A percentile compares a stretch with the other conserved stretches of the same genome.
Conservation (phyloP, 2,329 filamentous ascomycete genomes). For the Rutstroemia sp. region DNA sequence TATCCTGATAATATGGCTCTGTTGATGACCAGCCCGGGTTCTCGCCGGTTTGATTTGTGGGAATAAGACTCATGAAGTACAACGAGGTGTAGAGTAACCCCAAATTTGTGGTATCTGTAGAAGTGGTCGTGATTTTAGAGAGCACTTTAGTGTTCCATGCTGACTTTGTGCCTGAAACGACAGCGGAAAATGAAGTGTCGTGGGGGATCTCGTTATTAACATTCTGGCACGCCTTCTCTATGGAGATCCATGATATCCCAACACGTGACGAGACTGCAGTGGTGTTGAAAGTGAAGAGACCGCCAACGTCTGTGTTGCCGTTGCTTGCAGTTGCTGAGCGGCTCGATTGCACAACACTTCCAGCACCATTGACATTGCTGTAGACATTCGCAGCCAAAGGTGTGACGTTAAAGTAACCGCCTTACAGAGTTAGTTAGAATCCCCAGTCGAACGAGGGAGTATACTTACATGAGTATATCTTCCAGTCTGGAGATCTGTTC, state of each 20-base stretch:
- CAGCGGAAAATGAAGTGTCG: constrained; percentile 35
- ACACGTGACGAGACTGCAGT: constrained; percentile 40
- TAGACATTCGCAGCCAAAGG: constrained; percentile 20
- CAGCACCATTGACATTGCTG: constrained; percentile 23
- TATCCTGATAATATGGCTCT: constrained; percentile 66
- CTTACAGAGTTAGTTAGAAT: constrained; percentile 9
- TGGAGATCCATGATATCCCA: constrained; percentile 42
- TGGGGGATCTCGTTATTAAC: constrained; percentile 37
- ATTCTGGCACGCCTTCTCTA: constrained; percentile 39
- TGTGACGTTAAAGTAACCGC: constrained; percentile 22
- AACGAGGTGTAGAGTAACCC: constrained; percentile 58
- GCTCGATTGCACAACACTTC: constrained; percentile 18
- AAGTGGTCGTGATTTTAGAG: constrained; percentile 44
- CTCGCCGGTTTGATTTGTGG: constrained; percentile 63
- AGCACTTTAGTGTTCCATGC: constrained; percentile 9
- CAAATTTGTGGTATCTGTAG: constrained; percentile 47
- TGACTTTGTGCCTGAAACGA: constrained; percentile 20
- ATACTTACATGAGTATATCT: constrained; percentile 52
- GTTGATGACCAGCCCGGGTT: constrained; percentile 57
- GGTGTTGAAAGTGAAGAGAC: constrained; percentile 35
- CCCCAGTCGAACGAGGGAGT: constrained; percentile 16
- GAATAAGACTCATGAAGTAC: constrained; percentile 39
- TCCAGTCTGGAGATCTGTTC: constrained; percentile 56
- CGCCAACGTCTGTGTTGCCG: constrained; percentile 2
- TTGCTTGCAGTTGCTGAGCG: neutral